Percentiles rank a stretch among this genome's conserved stretches.
These are phyloP conservation scores for Allantophomopsis cytisporea DNA, from an alignment of 2,329 filamentous ascomycete genomes.

Conservation along the genomic window DNA sequence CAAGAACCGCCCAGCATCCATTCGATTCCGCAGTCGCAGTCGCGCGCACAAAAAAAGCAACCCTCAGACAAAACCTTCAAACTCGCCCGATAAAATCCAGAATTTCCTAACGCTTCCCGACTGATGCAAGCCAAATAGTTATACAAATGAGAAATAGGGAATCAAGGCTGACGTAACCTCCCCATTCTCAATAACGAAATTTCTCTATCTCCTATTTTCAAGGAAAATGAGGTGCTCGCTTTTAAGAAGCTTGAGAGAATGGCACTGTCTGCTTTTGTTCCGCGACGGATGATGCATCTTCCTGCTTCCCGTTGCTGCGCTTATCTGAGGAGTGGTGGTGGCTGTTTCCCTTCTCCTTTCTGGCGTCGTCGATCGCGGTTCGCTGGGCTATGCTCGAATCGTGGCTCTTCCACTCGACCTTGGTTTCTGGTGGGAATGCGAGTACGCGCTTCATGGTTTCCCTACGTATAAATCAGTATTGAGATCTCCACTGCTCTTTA, in stretches of 20 bases:
- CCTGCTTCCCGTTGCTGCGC: conserved; percentile 12
- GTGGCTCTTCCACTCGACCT: conserved; percentile 90
- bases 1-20: too few species aligned
- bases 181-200: too few species aligned
- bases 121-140: too few species aligned
- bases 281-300: conserved; percentile 2
- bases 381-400: conserved; percentile 91
- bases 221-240: too few species aligned
- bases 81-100: too few species aligned
- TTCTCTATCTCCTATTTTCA: too few species aligned
- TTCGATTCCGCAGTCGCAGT: too few species aligned
- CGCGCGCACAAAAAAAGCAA: too few species aligned
- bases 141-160: too few species aligned
- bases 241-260: not conserved
- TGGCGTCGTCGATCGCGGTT: conserved; percentile 78
- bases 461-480: conserved; percentile 31
- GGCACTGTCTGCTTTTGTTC: not conserved
- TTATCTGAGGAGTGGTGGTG: conserved; percentile 14
- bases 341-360: conserved; percentile 61
- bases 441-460: conserved; percentile 91
- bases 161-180: too few species aligned
- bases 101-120: too few species aligned
- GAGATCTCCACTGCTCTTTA: conserved; percentile 3
- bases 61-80: too few species aligned
- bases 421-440: conserved; percentile 74